These are phyloP conservation scores for Venturia effusa DNA, from an alignment of 2,329 filamentous ascomycete species.

Conservation along the genomic window DNA sequence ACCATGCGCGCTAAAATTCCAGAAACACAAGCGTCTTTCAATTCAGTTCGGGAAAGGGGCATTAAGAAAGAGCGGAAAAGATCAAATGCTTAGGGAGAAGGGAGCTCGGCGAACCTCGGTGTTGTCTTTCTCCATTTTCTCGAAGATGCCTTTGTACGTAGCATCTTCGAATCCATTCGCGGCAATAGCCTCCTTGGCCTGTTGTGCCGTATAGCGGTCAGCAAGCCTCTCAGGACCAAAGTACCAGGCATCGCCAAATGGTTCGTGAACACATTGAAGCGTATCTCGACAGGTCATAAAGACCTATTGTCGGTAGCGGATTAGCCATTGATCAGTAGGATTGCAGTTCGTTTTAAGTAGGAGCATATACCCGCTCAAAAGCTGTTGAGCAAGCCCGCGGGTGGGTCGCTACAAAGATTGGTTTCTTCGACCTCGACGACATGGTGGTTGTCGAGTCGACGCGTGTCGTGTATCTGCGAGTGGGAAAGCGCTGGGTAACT, in stretches of 20 bases:
- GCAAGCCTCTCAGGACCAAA: slow-evolving; percentile 84
- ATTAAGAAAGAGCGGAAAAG: slow-evolving; percentile 10
- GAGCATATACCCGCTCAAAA: slow-evolving; percentile 70
- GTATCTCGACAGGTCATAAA: slow-evolving; percentile 89
- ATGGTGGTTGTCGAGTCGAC: background rate
- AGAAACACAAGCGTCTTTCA: too few relatives aligned
- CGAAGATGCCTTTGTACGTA: slow-evolving; percentile 68
- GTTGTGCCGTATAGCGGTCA: slow-evolving; percentile 58
- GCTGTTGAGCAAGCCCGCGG: slow-evolving; percentile 92
- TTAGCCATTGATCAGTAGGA: slow-evolving; percentile 10
- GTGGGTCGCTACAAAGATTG: slow-evolving; percentile 89
- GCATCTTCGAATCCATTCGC: slow-evolving; percentile 56
- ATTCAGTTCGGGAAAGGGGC: background rate
- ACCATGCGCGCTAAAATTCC: background rate
- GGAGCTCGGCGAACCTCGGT: slow-evolving; percentile 53
- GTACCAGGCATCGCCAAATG: slow-evolving; percentile 94
- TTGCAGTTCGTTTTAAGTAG: background rate
- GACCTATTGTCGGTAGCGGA: slow-evolving; percentile 36
- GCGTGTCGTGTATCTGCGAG: background rate
- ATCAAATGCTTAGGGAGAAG: background rate
- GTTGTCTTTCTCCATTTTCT: slow-evolving; percentile 60
- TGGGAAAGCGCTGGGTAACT: background rate
- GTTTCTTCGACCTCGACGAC: slow-evolving; percentile 56
- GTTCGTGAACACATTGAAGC: slow-evolving; percentile 81
- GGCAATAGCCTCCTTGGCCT: slow-evolving; percentile 39